Evolutionary conservation across 2,329 filamentous ascomycete genomes (phyloP), one percentile per base, ranked within the genome.

Genomic region (Phoma herbarum): DNA sequence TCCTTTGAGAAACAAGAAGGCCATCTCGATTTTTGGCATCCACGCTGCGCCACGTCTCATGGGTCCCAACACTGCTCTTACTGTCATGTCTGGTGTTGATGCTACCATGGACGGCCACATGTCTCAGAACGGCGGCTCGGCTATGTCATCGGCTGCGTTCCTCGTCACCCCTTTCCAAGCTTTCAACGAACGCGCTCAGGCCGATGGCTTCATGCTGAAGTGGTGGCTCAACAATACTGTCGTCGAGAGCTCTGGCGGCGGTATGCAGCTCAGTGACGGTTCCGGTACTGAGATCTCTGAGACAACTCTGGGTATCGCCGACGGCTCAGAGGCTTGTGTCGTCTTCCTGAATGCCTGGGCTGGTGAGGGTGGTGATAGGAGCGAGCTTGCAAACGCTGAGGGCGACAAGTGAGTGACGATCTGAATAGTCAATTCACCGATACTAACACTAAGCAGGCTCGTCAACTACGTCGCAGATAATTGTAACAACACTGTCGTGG

Each of bases 401-500:
- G 37, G 51, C 26, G 56, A 59, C 25, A 18, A 50, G n/a, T n/a
- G n/a, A n/a, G n/a, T n/a, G n/a, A n/a, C n/a, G n/a, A n/a, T n/a
- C n/a, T n/a, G n/a, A n/a, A n/a, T n/a, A n/a, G n/a, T n/a, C n/a
- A n/a, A n/a, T n/a, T n/a, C n/a, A n/a, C n/a, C n/a, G n/a, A n/a
- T n/a, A n/a, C n/a, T n/a, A n/a, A n/a, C n/a, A n/a, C n/a, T n/a
- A n/a, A n/a, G n/a, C n/a, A n/a, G n/a, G 8, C 49, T 81, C 0
- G 78, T 81, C 6, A 73, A 82, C 29, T 73, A 70, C 6, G 78
- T 82, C 4, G 77, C 82, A 5, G 67, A 71, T 14, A 65, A 70
- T 45, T 83, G 81, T 72, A 76, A 72, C 62, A 83, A 83, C 65
- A 84, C 81, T 2, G 74, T 84, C 18, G 81, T 84, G 16, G 68